A percentile compares a stretch with the other conserved stretches of the same genome.
These are phyloP conservation scores for Gastroboletus turbinatus DNA, from an alignment of 1,284 basidiomycete species.

Conservation along the genomic window DNA sequence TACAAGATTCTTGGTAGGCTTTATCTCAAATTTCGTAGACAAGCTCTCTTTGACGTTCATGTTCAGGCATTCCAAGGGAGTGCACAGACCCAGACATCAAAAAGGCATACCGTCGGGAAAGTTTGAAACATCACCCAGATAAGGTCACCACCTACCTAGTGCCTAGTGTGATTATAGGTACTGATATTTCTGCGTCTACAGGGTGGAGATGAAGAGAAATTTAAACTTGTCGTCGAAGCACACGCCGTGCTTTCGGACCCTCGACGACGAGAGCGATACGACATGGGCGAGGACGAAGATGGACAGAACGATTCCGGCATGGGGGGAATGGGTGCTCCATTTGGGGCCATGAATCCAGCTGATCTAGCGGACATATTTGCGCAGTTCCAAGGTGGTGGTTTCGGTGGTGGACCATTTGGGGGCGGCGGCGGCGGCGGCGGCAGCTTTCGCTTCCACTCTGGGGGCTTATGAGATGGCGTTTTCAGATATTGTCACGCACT, in stretches of 20 bases:
- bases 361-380: conserved; percentile 67
- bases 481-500: not conserved
- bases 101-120: conserved; percentile 76
- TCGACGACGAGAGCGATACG: conserved; percentile 65
- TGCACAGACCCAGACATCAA: conserved; percentile 72
- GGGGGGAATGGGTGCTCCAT: conserved; percentile 41
- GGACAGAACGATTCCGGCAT: conserved; percentile 47
- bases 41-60: conserved; percentile 33
- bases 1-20: conserved; percentile 66
- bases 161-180: not conserved
- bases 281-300: conserved; percentile 76
- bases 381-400: conserved; percentile 50
- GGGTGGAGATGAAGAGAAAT: conserved; percentile 84
- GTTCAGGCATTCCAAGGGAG: conserved; percentile 52
- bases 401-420: conserved; percentile 25
- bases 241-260: conserved; percentile 76
- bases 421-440: not conserved
- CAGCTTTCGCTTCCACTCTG: conserved; percentile 28
- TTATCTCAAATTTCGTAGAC: not conserved
- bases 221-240: conserved; percentile 80
- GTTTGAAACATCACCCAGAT: conserved; percentile 81
- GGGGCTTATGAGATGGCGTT: conserved; percentile 14
- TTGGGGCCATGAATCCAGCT: conserved; percentile 38
- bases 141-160: conserved; percentile 47
- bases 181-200: conserved; percentile 9